Evolutionary conservation across 2,329 filamentous ascomycete genomes (phyloP), one percentile per base, ranked within the genome.

Genomic region (Ophiocordyceps australis): DNA sequence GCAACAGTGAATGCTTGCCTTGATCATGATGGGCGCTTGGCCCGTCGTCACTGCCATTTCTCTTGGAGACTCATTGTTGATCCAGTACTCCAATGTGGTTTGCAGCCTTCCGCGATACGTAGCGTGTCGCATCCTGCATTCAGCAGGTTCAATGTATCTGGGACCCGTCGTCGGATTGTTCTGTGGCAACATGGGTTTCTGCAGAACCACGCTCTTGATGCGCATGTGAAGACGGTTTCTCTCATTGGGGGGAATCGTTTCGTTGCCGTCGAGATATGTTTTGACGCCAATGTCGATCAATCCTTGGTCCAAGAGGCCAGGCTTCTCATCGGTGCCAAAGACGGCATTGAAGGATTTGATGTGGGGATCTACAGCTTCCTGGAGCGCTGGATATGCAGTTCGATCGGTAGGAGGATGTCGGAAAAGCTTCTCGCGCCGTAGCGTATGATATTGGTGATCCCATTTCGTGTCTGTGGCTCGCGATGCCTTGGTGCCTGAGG

Each of bases 281-380:
- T 86, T 91, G 35, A 70, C 77, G 41, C 86, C 89, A 53, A 98
- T 95, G 46, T 98, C 89, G 43, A 68, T 70, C 32, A 95, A 50
- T 9, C 66, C 83, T 35, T 81, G 73, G 25, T 77, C 68, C 28
- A 98, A 43, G 30, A 72, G 47, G 22, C 59, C 50, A 10, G 46
- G 48, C 35, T 50, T 53, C 25, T 79, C 81, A 50, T 75, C 65
- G 30, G 65, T 60, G 17, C 73, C 68, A 46, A 94, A 91, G 24
- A 95, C 63, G 27, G 74, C 74, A 58, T 98, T 93, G 68, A 94
- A 98, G 6, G 89, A 89, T 43, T 94, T 75, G 40, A 95, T 77
- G 51, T 98, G 89, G 25, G 89, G 89, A 36, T 79, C 65, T 31
- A 95, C 74, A n/a, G 86, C 80, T 32, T 68, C 67, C 40, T 85